Percentiles rank a stretch among this genome's conserved stretches.
Conservation (phyloP, 2,329 filamentous ascomycete genomes). For the Penicillium frequentans region DNA sequence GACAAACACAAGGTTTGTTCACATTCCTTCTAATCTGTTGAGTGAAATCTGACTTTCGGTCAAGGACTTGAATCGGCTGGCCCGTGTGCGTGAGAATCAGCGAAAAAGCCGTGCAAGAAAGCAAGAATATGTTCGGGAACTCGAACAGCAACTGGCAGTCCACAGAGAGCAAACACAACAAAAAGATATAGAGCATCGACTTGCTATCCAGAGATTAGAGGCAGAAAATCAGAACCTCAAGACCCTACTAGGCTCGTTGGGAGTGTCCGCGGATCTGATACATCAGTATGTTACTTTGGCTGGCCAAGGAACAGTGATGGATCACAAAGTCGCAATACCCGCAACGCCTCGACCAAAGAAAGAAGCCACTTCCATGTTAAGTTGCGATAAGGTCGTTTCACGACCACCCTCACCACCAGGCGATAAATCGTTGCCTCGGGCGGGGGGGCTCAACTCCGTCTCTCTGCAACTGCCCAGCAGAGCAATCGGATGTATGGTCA, state of each 20-base stretch:
- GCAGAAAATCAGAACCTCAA: constrained; percentile 34
- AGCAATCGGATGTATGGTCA: constrained; percentile 15
- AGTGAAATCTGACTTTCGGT: neutral
- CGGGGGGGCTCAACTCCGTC: constrained; percentile 8
- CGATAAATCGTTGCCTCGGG: neutral
- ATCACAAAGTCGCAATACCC: constrained; percentile 38
- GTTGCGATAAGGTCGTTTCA: neutral
- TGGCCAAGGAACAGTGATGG: constrained; percentile 17
- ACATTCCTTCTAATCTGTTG: neutral
- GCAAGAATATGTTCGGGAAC: constrained; percentile 37
- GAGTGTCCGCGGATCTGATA: constrained; percentile 23
- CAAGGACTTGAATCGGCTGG: constrained; percentile 35
- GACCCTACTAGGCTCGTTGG: constrained; percentile 25
- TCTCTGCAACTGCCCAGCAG: constrained; percentile 26
- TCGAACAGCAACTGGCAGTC: constrained; percentile 32
- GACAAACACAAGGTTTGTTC: neutral
- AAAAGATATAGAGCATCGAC: constrained; percentile 34
- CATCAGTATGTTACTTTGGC: constrained; percentile 28
- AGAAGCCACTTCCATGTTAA: neutral
- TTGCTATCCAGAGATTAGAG: constrained; percentile 34
- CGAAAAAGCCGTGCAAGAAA: constrained; percentile 38
- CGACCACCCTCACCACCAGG: neutral
- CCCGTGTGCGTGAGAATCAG: constrained; percentile 43
- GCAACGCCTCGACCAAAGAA: neutral
- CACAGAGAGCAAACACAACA: constrained; percentile 29